Base-by-base conservation (phyloP, 805 yeast species). In the Lipomyces sp. region DNA sequence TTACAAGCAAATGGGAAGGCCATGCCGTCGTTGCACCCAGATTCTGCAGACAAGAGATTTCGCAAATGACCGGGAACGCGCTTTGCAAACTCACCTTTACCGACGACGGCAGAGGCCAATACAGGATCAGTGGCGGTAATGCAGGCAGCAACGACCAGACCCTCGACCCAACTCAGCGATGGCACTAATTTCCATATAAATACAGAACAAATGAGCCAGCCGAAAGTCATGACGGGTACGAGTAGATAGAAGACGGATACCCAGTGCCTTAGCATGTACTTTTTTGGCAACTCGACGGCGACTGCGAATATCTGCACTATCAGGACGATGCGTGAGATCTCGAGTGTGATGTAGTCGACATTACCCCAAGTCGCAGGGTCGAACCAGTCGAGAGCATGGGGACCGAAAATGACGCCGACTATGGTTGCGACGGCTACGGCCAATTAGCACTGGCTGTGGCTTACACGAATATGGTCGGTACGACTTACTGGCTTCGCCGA, bases 71-170 rank as follows among this genome's bases (percentile, higher is more conserved):
- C 97, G 0, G 97, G 96, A 18, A 92, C 96, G 63, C 97, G 84
- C 74, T 85, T 86, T 13, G 97, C 97, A 76, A 92, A 92, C 75
- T 90, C 90, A 71, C 97, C 97, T 73, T 90, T 92, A 77, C 97
- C 97, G 10, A 92, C 97, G 50, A 92, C 97, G 2, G 97, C 97
- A 18, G 97, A 95, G 1, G 97, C 97, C 74, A 92, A 82, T 53
- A 92, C 95, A 5, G 98, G 98, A 78, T 92, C 98, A 0, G 98
- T 93, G 1, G 97, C 97, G 0, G 97, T 93, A 57, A 92, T 87
- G 76, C 97, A 92, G 1, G 96, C 97, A 39, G 93, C 85, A 1
- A 92, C 86, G 58, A 88, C 82, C 45, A 92, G 82, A 2, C 91
- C 87, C 59, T 87, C 90, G 29, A 90, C 77, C 80, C 92, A 91